A percentile compares a stretch with the other conserved stretches of the same genome.
These are phyloP conservation scores for Rosa lucieae DNA, from an alignment of 306 rosid genomes.

Conservation along the genomic window DNA sequence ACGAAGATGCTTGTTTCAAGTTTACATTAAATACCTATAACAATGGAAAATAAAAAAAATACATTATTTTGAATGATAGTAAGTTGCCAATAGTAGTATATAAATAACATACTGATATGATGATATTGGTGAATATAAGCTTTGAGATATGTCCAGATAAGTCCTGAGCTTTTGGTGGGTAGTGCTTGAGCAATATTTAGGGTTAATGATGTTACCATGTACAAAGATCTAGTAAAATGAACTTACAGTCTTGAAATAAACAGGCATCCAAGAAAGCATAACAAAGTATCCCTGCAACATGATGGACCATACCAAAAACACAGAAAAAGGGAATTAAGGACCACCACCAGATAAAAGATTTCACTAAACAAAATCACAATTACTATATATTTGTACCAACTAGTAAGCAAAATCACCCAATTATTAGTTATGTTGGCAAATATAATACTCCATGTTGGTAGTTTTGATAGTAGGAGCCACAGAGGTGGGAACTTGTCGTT, in stretches of 20 bases:
- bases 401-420: constrained; percentile 63
- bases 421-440: constrained; percentile 84
- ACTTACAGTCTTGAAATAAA: constrained; percentile 89
- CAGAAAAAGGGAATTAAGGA: background rate
- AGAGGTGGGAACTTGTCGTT: constrained; percentile 54
- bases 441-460: constrained; percentile 91
- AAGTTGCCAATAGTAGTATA: background rate
- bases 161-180: background rate
- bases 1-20: constrained; percentile 95
- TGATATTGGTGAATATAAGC: background rate
- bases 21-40: constrained; percentile 82
- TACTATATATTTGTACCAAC: background rate
- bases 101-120: background rate
- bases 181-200: background rate
- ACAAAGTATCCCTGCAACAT: constrained; percentile 86
- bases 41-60: background rate
- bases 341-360: background rate
- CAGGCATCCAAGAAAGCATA: constrained; percentile 99
- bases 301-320: constrained; percentile 24
- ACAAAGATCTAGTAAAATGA: constrained; percentile 15
- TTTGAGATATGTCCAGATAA: background rate
- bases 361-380: background rate
- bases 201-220: background rate
- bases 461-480: constrained; percentile 60
- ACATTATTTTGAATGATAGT: background rate